Percentiles rank a stretch among this genome's conserved stretches.
These are phyloP conservation scores for Metschnikowia henanensis DNA, from an alignment of 805 yeast genomes.

Conservation along the genomic window DNA sequence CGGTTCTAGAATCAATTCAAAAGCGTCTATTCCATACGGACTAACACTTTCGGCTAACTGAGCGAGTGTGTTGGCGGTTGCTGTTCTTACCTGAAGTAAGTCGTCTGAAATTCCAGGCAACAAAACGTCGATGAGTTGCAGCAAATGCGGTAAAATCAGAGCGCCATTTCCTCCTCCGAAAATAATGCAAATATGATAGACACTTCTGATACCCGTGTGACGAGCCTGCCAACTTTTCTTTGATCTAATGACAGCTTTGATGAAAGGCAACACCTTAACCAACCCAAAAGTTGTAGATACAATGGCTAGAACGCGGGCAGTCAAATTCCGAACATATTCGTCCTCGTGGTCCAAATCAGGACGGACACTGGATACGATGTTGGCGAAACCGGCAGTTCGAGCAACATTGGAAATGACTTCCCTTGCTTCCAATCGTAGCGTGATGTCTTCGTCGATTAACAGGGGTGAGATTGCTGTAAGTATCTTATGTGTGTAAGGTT, in stretches of 20 bases:
- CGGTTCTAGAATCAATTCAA: constrained; percentile 71
- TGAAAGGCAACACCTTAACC: constrained; percentile 69
- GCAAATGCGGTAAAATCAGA: constrained; percentile 66
- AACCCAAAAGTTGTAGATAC: constrained; percentile 81
- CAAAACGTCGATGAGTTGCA: constrained; percentile 63
- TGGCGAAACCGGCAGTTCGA: constrained; percentile 79
- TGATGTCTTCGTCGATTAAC: constrained; percentile 73
- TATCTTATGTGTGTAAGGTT: constrained; percentile 74
- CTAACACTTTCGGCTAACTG: constrained; percentile 76
- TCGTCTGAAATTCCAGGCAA: constrained; percentile 63
- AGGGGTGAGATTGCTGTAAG: constrained; percentile 76
- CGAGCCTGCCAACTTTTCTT: constrained; percentile 79
- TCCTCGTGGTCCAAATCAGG: constrained; percentile 83
- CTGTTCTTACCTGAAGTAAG: constrained; percentile 61
- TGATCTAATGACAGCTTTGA: constrained; percentile 76
- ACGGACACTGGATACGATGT: constrained; percentile 74
- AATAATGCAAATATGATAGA: constrained; percentile 72
- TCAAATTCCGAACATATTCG: constrained; percentile 73
- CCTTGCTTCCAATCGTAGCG: constrained; percentile 75
- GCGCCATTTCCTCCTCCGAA: constrained; percentile 56
- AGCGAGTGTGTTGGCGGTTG: constrained; percentile 71
- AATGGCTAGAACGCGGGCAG: constrained; percentile 80
- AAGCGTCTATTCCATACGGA: constrained; percentile 90
- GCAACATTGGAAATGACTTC: constrained; percentile 75
- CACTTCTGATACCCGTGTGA: constrained; percentile 74